phyloP scores from a whole-genome alignment of 345 rosid genomes.

The Triadica sebifera region DNA sequence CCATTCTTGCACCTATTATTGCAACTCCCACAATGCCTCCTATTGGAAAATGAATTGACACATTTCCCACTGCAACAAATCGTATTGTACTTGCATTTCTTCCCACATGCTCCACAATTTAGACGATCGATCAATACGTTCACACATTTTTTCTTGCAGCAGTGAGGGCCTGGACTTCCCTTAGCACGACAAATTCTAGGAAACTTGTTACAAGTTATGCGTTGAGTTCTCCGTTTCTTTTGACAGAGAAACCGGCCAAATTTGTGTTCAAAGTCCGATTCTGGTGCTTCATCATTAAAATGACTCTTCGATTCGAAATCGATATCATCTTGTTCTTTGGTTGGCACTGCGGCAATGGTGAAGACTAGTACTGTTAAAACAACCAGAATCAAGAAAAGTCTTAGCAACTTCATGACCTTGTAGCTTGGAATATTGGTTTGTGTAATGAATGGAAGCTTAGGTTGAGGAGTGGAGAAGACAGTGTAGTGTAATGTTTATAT shows the following conservation, averaged over 20 bases:
- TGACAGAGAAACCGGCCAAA: not conserved
- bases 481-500: no score
- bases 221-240: not conserved
- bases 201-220: constrained; percentile 18
- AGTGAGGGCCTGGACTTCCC: constrained; percentile 39
- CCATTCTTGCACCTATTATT: constrained; percentile 30
- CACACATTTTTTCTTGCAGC: constrained; percentile 40
- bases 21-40: constrained; percentile 37
- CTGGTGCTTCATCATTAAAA: no score
- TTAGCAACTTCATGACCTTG: no score
- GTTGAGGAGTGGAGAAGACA: no score
- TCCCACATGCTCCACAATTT: constrained; percentile 43
- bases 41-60: constrained; percentile 30
- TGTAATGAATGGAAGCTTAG: no score
- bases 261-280: no score
- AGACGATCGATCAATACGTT: constrained; percentile 19
- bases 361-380: no score
- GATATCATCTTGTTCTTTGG: no score
- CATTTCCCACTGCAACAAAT: constrained; percentile 43
- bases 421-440: no score
- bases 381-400: no score
- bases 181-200: constrained; percentile 20
- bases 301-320: no score
- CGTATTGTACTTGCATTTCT: constrained; percentile 41
- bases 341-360: no score